Evolutionary conservation across 164 flowering plant genomes (phyloP), one percentile per base, ranked within the genome.

Genomic region (Umbilicus rupestris): DNA sequence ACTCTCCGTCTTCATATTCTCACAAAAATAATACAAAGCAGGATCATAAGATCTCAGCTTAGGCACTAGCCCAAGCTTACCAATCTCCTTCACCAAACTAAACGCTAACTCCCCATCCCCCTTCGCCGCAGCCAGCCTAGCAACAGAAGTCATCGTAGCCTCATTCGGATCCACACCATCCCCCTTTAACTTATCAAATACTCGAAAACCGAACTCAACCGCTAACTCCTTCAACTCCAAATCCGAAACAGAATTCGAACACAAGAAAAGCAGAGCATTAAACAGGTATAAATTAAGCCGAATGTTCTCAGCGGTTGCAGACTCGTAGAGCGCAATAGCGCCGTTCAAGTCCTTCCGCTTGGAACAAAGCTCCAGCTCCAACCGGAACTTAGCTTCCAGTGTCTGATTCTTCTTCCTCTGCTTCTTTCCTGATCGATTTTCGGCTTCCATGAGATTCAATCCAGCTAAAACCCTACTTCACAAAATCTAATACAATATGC

Each of bases 71-170:
- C 67, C 72, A 35, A 73, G 71, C 24, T 70, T 77, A 22, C 71
- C 81, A 78, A 85, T 75, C 0, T 65, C 70, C 65, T 78, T 85
- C 5, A 85, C 85, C 74, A 87, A 63, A 9, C 74, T 77, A 59
- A 87, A 88, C 0, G 96, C 98, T 19, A 60, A 72, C 63, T 84
- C 86, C 0, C 82, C 85, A n/a, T 93, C 98, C 0, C 78, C 81
- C 28, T 78, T 87, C 2, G 92, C 94, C 0, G 85, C 88, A 9
- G 96, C 88, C 5, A 93, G 80, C 44, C 97, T 71, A 0, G 90
- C 88, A 16, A 79, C 71, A 1, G 93, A 78, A 0, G 97, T 85
- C 65, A 87, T 75, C 0, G 98, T 82, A 5, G 98, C 98, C 67
- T 93, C 98, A 19, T 80, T 85, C 8, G 90, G 87, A 20, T n/a